These are phyloP conservation scores for Colletotrichum sublineola DNA, from an alignment of 2,329 filamentous ascomycete species.

Conservation along the genomic window DNA sequence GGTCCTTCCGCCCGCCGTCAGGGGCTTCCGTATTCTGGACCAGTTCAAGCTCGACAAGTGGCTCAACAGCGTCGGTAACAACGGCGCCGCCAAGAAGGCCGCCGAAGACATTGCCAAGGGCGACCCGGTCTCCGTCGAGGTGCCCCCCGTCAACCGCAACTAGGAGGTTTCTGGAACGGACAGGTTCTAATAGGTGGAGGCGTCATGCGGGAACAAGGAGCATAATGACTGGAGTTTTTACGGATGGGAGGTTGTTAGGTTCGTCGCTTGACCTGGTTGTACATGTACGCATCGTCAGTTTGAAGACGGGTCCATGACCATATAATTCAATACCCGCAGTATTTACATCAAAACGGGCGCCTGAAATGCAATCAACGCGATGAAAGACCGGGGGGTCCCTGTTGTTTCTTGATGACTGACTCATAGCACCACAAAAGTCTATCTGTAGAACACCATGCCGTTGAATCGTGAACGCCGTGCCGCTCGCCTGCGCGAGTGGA, in stretches of 20 bases:
- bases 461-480: no score
- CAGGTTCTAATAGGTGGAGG: no score
- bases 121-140: constrained; percentile 24
- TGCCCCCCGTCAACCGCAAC: constrained; percentile 31
- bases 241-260: no score
- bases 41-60: constrained; percentile 43
- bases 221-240: not conserved
- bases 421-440: not conserved
- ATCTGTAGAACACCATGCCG: no score
- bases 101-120: constrained; percentile 37
- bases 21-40: constrained; percentile 33
- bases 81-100: constrained; percentile 40
- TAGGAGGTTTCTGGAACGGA: not conserved
- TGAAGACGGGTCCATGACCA: not conserved
- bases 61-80: constrained; percentile 42
- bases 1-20: constrained; percentile 56
- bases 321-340: not conserved
- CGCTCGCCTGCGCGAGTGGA: no score
- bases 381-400: rapidly evolving
- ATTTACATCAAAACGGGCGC: not conserved
- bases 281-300: not conserved
- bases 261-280: not conserved
- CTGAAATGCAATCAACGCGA: not conserved
- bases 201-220: no score
- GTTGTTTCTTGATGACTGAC: not conserved